Evolutionary conservation across 1,284 basidiomycete genomes (phyloP), one percentile per base, ranked within the genome.

Genomic region (Sphaerobolus stellatus): DNA sequence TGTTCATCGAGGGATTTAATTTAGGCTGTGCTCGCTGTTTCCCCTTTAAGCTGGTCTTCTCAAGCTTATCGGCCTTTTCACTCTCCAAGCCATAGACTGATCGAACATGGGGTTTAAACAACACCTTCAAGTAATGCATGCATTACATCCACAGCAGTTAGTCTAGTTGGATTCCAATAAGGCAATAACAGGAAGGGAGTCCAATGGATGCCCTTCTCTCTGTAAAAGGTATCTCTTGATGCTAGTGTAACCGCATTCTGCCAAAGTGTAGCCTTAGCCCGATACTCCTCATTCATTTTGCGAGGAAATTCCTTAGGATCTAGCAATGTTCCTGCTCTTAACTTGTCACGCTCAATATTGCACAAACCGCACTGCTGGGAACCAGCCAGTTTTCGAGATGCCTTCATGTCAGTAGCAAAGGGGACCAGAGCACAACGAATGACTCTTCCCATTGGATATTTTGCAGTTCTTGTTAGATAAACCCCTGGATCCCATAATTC

Each of bases 101-200:
- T n/a, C n/a, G n/a, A n/a, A n/a, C n/a, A n/a, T n/a, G n/a, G n/a
- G n/a, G 41, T 43, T 27, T 65, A 54, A 20, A 71, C 46, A 7
- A 71, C 46, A 2, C 70, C 66, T 20, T 69, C 64, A 52, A 67
- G 66, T 0, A 75, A 58, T 27, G 64, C 66, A 41, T 76, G 74
- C 73, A 76, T 76, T 0, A 63, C 34, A 31, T 76, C 68, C 5
- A 75, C 55, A 0, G 71, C 56, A 0, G 69, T 30, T 28, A 65
- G 71, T 5, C 25, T 11, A 0, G 58, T 61, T 1, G 68, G 68
- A 52, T 75, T 64, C 66, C 68, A 77, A 52, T 76, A 77, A 1
- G 68, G 69, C 0, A 78, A 61, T 1, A 63, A 46, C 14, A 73
- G 59, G 3, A 77, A 58, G 45, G 72, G 66, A 0, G 71, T 70